phyloP scores from a whole-genome alignment of 306 rosid species.

The Vigna reflexopilosa region DNA sequence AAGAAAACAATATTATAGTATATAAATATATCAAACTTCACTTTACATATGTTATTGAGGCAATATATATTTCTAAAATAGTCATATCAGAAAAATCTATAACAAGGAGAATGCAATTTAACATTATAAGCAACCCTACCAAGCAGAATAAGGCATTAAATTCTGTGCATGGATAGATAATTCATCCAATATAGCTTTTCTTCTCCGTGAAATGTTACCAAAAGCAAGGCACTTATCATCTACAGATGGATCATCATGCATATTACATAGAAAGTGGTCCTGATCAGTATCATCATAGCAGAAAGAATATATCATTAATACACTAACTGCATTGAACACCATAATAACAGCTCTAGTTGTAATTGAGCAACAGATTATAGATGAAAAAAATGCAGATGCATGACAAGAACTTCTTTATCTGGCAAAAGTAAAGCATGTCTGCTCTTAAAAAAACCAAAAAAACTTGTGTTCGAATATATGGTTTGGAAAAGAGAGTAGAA shows the following conservation, averaged over 20 bases:
- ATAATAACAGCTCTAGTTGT: constrained; percentile 57
- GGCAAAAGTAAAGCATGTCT: not conserved
- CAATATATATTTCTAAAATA: too few species aligned
- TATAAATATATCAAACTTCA: too few species aligned
- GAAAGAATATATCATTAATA: constrained; percentile 44
- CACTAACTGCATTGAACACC: constrained; percentile 49
- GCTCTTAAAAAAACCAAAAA: not conserved
- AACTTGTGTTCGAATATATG: too few species aligned
- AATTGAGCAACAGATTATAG: too few species aligned
- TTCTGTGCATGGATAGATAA: constrained; percentile 40
- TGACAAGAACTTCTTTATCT: not conserved
- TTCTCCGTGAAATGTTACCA: constrained; percentile 65
- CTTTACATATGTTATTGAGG: too few species aligned
- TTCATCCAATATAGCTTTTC: constrained; percentile 71
- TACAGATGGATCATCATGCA: constrained; percentile 44
- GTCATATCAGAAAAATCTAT: too few species aligned
- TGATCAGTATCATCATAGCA: not conserved
- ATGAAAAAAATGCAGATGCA: too few species aligned
- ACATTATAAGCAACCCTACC: constrained; percentile 54
- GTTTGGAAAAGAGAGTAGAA: too few species aligned
- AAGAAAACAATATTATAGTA: too few species aligned
- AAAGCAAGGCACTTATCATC: constrained; percentile 58
- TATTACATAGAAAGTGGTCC: not conserved
- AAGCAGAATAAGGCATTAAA: constrained; percentile 48
- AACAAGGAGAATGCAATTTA: not conserved